Evolutionary conservation across 257 asterid genomes (phyloP).

Genomic region (Forsythia suspensa): DNA sequence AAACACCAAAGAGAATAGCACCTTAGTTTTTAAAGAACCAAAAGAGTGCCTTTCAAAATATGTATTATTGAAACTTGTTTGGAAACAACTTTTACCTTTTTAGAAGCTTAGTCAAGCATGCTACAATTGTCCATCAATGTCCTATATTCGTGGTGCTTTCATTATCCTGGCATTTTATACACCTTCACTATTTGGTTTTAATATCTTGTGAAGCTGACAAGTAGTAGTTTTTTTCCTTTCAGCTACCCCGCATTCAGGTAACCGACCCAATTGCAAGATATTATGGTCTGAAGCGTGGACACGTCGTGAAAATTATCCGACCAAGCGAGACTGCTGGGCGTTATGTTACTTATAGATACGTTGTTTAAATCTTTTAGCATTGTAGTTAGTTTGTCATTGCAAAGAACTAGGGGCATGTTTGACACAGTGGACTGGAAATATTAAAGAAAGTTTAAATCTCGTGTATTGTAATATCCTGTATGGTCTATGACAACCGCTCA

Average conservation of each 20-base stretch:
- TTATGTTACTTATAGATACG: slow-evolving; percentile 73
- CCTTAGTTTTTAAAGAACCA: no score
- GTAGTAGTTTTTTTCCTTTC: slow-evolving; percentile 23
- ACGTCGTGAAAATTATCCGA: slow-evolving; percentile 74
- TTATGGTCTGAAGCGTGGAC: slow-evolving; percentile 73
- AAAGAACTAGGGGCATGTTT: neutral
- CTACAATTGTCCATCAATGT: neutral
- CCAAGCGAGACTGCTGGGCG: slow-evolving; percentile 95
- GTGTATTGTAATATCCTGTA: neutral
- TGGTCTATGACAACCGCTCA: no score
- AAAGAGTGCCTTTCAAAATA: neutral
- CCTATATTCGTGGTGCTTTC: neutral
- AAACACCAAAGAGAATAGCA: no score
- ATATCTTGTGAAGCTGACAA: slow-evolving; percentile 17
- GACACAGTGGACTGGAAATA: neutral
- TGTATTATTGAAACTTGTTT: neutral
- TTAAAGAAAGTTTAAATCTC: neutral
- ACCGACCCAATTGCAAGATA: slow-evolving; percentile 80
- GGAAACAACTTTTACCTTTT: neutral
- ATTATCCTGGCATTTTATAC: neutral
- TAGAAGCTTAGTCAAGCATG: neutral
- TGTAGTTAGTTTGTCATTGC: neutral
- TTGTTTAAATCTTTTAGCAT: slow-evolving; percentile 40
- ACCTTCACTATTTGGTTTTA: neutral
- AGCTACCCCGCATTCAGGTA: slow-evolving; percentile 82